Percentiles rank a stretch among this genome's conserved stretches.
phyloP scores from a whole-genome alignment of 345 rosid genomes.

The Salix brachista region DNA sequence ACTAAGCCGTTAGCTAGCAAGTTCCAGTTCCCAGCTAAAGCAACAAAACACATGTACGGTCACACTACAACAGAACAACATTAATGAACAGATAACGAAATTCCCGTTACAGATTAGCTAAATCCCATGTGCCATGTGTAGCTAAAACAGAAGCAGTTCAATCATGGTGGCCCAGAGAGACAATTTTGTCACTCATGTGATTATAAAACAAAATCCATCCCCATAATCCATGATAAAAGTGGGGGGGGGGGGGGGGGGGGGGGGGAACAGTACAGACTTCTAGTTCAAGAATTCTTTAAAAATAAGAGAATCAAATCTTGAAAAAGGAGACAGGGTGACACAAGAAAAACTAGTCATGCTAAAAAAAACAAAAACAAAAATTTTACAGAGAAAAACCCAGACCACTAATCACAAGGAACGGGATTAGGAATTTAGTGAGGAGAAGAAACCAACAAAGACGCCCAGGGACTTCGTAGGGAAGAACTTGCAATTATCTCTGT shows the following conservation, averaged over 20 bases:
- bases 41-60: not conserved
- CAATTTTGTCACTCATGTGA: not conserved
- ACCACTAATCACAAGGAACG: not conserved
- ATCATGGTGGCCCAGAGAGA: constrained; percentile 1
- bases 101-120: constrained; percentile 6
- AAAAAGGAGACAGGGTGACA: constrained; percentile 23
- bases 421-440: not conserved
- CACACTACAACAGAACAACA: not conserved
- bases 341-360: not conserved
- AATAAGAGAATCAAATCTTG: constrained; percentile 7
- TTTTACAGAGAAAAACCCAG: constrained; percentile 12
- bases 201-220: constrained; percentile 10
- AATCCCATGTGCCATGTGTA: not conserved
- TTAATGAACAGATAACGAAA: not conserved
- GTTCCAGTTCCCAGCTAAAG: constrained; percentile 2
- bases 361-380: constrained; percentile 2
- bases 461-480: constrained; percentile 14
- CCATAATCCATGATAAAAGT: constrained; percentile 11
- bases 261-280: not conserved
- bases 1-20: not conserved
- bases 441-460: constrained; percentile 20
- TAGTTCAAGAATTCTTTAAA: not conserved
- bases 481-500: constrained; percentile 16
- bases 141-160: constrained; percentile 8
- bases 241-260: not conserved